Conservation (phyloP, 2,329 filamentous ascomycete genomes). For the Stagonosporopsis chrysanthemi region DNA sequence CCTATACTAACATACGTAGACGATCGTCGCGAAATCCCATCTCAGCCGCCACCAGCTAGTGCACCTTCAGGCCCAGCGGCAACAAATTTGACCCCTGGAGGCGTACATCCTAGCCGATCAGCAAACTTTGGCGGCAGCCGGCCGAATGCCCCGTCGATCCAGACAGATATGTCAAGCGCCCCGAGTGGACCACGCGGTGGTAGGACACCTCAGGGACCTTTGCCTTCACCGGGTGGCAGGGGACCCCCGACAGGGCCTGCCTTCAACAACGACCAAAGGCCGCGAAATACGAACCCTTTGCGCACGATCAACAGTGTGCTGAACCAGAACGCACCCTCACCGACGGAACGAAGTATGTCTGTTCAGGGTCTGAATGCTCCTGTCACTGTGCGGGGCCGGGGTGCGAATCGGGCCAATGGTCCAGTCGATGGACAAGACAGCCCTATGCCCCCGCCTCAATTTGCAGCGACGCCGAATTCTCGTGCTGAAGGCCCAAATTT, state of each 20-base stretch:
- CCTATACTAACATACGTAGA: conserved; percentile 20
- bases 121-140: conserved; percentile 22
- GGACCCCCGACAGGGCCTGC: conserved; percentile 47
- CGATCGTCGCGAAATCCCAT: conserved; percentile 39
- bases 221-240: conserved; percentile 40
- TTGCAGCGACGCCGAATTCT: conserved; percentile 33
- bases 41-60: conserved; percentile 38
- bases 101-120: conserved; percentile 64
- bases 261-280: conserved; percentile 34
- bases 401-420: conserved; percentile 38
- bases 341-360: conserved; percentile 29
- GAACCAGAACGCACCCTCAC: conserved; percentile 33
- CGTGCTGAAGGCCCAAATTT: conserved; percentile 34
- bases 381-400: conserved; percentile 41
- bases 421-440: conserved; percentile 26
- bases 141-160: conserved; percentile 27
- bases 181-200: conserved; percentile 47
- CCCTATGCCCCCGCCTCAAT: conserved; percentile 36
- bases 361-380: conserved; percentile 28
- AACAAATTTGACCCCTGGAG: conserved; percentile 49
- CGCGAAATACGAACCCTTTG: conserved; percentile 31
- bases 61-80: conserved; percentile 41
- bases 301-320: conserved; percentile 43
- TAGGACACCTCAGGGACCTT: conserved; percentile 34
- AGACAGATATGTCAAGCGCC: conserved; percentile 43